Percentiles rank a stretch among this genome's conserved stretches.
Conservation (phyloP, 106 monocot species). For the Amphibolis antarctica region DNA sequence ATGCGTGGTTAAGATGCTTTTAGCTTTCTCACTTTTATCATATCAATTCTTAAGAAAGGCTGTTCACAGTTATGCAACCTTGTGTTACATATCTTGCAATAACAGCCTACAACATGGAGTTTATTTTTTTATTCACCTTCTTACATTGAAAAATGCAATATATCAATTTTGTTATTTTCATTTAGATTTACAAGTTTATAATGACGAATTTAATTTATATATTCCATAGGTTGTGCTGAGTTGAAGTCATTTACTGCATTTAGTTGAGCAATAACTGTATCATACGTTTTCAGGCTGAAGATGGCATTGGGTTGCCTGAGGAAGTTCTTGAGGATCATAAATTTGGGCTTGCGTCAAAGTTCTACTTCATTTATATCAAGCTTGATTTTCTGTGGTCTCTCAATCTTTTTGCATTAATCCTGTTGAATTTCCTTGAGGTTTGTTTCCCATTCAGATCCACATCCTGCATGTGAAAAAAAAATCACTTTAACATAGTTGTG, state of each 20-base stretch:
- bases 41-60: no score
- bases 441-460: slow-evolving; percentile 2
- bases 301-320: slow-evolving; percentile 93
- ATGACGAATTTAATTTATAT: no score
- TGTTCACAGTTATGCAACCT: no score
- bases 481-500: neutral
- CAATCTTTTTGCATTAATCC: slow-evolving; percentile 70
- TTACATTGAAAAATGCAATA: no score
- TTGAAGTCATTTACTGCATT: neutral
- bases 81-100: no score
- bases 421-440: slow-evolving; percentile 92
- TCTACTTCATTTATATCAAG: slow-evolving; percentile 69
- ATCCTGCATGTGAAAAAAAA: neutral
- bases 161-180: no score
- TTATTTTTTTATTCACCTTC: no score
- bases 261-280: neutral
- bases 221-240: no score
- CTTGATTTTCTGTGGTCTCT: slow-evolving; percentile 77
- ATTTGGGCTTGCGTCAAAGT: slow-evolving; percentile 58
- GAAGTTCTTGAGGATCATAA: slow-evolving; percentile 66
- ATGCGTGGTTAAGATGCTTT: no score
- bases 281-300: slow-evolving; percentile 73
- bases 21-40: no score
- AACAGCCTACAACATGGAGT: no score
- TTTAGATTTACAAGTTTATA: no score